Evolutionary conservation across 2,329 filamentous ascomycete genomes (phyloP), one percentile per base, ranked within the genome.

Genomic region (Leptographium lundbergii): DNA sequence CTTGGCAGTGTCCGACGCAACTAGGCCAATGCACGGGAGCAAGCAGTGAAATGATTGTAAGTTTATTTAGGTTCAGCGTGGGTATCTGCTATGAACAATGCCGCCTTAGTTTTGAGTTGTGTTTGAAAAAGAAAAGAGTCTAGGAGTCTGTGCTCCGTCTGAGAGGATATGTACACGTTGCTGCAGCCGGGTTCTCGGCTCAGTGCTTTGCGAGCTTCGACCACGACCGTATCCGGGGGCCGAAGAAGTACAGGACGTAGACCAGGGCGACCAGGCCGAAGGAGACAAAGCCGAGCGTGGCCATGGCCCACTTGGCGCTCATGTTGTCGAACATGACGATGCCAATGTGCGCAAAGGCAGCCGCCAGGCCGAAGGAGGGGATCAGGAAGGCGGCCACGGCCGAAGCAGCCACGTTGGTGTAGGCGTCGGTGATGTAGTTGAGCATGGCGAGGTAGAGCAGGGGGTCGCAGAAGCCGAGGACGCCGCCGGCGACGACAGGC

Each of bases 311-410:
- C 17, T n/a, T 57, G 6, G 59, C n/a, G 51, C 59, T 57, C 55
- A 60, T 57, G 39, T 54, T 54, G 59, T 57, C 39, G 32, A 60
- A 60, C 59, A 60, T 60, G 59, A 60, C 55, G 11, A 60, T 60
- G 29, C 59, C 59, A 14, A 60, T 60, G 24, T 60, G 59, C 2
- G 56, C 55, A 36, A 51, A 60, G 7, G 13, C 59, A 2, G 59
- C 59, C 29, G 59, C 59, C 22, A 60, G 56, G 55, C 22, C 17
- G 24, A 60, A 60, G 2, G 59, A 60, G 10, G 59, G 59, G 19
- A 60, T 60, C 27, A 60, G 39, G 10, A 60, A 60, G 14, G 59
- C 59, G 27, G 59, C 59, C 25, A 60, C 53, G 48, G 59, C 59
- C 9, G 59, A 60, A 27, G 59, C 59, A 7, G 59, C 59, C 6